phyloP scores from a whole-genome alignment of 148 eudicot species.

The Linanthus parryae region DNA sequence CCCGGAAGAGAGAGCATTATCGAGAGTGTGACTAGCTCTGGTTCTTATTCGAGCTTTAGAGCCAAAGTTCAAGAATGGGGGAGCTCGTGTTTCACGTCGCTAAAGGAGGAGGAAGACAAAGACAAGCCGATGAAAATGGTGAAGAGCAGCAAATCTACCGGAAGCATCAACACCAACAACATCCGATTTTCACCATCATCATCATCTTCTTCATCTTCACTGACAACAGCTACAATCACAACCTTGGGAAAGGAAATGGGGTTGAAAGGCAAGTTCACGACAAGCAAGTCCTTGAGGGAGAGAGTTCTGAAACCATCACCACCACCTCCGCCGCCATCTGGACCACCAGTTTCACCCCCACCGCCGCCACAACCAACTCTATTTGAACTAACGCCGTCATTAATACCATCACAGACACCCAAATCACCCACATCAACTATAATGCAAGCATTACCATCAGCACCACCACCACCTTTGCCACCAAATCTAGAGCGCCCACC shows the following conservation, averaged over 20 bases:
- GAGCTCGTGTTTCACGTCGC: constrained; percentile 18
- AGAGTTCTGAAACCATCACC: constrained; percentile 24
- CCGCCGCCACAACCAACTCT: constrained; percentile 3
- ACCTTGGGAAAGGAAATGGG: constrained; percentile 1
- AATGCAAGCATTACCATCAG: no score
- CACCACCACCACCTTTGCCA: constrained; percentile 3
- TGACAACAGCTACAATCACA: no score
- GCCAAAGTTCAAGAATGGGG: constrained; percentile 19
- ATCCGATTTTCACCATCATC: no score
- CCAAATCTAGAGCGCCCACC: neutral
- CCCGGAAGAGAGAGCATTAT: constrained; percentile 22
- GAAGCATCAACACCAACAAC: neutral
- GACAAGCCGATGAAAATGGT: neutral
- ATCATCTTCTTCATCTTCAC: no score
- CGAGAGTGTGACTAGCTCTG: constrained; percentile 10
- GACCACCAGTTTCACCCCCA: neutral
- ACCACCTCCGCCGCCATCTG: constrained; percentile 8
- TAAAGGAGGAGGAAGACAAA: neutral
- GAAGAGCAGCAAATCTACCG: neutral
- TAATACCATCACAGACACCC: neutral
- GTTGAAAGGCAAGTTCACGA: neutral
- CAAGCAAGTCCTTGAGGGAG: constrained; percentile 45
- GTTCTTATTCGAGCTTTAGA: constrained; percentile 16
- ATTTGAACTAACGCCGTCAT: neutral
- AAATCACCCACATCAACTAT: no score